Percentiles rank a stretch among this genome's conserved stretches.
Evolutionary conservation across 495 filamentous ascomycete species (phyloP).

Genomic region (Cryomyces minteri): DNA sequence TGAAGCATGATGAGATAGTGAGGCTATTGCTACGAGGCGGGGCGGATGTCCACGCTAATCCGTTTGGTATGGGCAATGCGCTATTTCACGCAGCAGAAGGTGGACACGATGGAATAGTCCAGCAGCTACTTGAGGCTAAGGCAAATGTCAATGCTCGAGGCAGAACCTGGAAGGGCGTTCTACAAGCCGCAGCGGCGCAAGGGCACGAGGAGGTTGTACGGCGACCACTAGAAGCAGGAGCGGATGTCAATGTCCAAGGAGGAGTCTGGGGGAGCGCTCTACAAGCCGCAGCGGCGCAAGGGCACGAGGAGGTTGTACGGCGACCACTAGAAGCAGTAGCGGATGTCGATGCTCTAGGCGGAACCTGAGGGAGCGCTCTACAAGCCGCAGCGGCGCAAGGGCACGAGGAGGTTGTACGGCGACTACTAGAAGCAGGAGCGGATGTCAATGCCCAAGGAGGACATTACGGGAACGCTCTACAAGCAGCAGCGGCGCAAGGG

Average conservation of each 20-base stretch:
- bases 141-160: not conserved
- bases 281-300: not conserved
- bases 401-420: too few species aligned
- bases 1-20: slow-evolving; percentile 1
- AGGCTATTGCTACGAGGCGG: not conserved
- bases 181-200: not conserved
- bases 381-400: too few species aligned
- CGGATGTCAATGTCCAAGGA: not conserved
- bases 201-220: too few species aligned
- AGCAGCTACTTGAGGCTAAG: slow-evolving; percentile 7
- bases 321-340: not conserved
- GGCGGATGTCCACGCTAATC: slow-evolving; percentile 6
- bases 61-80: slow-evolving; percentile 6
- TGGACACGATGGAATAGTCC: slow-evolving; percentile 12
- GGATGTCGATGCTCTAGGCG: not conserved
- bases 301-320: too few species aligned
- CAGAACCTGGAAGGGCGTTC: not conserved
- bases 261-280: not conserved
- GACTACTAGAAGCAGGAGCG: too few species aligned
- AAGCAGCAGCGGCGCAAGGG: too few species aligned
- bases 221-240: not conserved
- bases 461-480: too few species aligned
- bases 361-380: not conserved
- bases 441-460: too few species aligned
- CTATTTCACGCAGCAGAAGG: slow-evolving; percentile 11